Base-by-base conservation (phyloP, 345 rosid genomes). In the Trapa incisa region DNA sequence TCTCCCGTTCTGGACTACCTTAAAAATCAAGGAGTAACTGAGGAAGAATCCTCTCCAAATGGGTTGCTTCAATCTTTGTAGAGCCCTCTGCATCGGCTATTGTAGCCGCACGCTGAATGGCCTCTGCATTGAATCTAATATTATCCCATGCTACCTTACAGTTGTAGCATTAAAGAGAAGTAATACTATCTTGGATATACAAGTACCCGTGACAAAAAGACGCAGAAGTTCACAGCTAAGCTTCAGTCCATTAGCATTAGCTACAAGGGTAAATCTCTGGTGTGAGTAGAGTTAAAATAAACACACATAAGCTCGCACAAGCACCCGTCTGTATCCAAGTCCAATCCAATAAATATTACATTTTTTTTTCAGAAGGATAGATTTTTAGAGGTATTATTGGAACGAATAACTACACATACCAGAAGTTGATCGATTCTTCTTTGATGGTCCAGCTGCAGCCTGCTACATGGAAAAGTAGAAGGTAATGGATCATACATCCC, bases 141-240 rank as follows among this genome's bases (percentile, higher is more conserved):
- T 1, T 4, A 58, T 58, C 32, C 63, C 32, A 6, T n/a, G 43
- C 29, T 15, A 38, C n/a, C 42, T 15, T n/a, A 53, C 17, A 61
- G 2, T 17, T 4, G 33, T 10, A 17, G 8, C 39, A 48, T 41
- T 22, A 14, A 29, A 42, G 8, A 29, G 29, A 1, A 1, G 32
- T 17, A 1, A 47, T 37, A 52, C 16, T 29, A 61, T 29, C 22
- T 16, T 6, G 5, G 35, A 47, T 13, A 38, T 5, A 3, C 2
- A 38, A 42, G n/a, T 73, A 89, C 96, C 96, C 76, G 91, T 69
- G 65, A 89, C 75, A 62, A 90, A 93, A 65, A 75, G 65, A 67
- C 84, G 88, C 73, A 91, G 77, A 70, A 90, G 96, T 67, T 88
- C 98, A 64, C 85, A 82, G 73, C 96, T 90, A 66, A 90, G 81